Evolutionary conservation across 148 eudicot genomes (phyloP), one percentile per base, ranked within the genome.

Genomic region (Rhododendron williamsianum): DNA sequence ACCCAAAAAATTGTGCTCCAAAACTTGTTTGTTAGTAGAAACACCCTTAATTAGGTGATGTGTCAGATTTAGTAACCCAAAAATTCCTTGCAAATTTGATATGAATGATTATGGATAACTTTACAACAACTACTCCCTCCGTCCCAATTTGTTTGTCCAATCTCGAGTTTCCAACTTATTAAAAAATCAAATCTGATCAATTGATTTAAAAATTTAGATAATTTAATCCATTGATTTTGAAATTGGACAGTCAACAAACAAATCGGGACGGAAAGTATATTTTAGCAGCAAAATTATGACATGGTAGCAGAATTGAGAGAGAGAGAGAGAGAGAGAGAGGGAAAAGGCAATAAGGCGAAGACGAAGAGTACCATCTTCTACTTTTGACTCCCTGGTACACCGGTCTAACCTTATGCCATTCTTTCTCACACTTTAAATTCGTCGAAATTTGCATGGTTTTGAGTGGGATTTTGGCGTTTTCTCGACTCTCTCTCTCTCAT

Each of bases 391-490:
- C 3, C 4, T 45, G 35, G 13, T 71, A 30, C 76, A 71, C 76
- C 38, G 76, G 46, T 38, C 43, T 23, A 10, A 81, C 41, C 56
- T 51, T n/a, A 13, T 43, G 74, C 72, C 30, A 46, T 83, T 46
- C 21, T 87, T 90, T 72, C 83, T 83, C 85, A 86, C 85, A 84
- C 38, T 36, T 35, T 10, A 33, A 16, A 35, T 63, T 78, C 30
- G 10, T 48, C 69, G 45, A 71, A 56, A 45, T 76, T 72, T 82
- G 85, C 85, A 80, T 88, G 88, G 86, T 71, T 86, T 83, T 88
- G 56, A 83, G 88, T 83, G 86, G 67, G 16, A 74, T 45, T 74
- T 85, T 87, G 89, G 81, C 89, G 86, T 89, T 87, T 87, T 80
- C 83, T 81, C n/a, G 25, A 63, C 38, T 71, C 43, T 45, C n/a